Conservation (phyloP, 805 yeast genomes). For the Pichia gijzeniarum region DNA sequence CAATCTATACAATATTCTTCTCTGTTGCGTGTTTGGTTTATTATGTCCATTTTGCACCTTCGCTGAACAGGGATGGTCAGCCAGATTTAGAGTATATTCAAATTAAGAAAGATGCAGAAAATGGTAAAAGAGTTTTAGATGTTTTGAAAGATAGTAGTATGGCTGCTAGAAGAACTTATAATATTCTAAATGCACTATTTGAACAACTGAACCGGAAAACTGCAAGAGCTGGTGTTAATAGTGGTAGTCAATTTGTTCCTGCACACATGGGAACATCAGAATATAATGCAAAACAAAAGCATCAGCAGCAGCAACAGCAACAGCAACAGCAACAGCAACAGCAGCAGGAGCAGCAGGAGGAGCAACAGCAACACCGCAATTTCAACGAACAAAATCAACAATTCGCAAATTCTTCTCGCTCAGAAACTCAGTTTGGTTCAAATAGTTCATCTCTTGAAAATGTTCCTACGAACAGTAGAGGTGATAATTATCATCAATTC, state of each 20-base stretch:
- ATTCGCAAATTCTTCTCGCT: background rate
- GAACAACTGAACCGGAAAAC: slow-evolving; percentile 73
- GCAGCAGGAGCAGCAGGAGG: background rate
- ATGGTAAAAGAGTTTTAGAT: slow-evolving; percentile 70
- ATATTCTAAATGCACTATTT: slow-evolving; percentile 70
- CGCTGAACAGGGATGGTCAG: slow-evolving; percentile 30
- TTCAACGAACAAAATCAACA: too few relatives aligned
- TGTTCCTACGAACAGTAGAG: background rate
- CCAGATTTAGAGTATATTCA: slow-evolving; percentile 47
- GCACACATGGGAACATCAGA: slow-evolving; percentile 11
- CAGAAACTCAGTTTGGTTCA: background rate
- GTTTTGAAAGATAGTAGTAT: slow-evolving; percentile 64
- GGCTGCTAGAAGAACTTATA: slow-evolving; percentile 77
- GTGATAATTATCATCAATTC: background rate
- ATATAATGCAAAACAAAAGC: slow-evolving; percentile 2
- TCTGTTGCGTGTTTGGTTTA: slow-evolving; percentile 82
- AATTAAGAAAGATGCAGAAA: slow-evolving; percentile 69
- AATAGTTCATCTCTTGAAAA: too few relatives aligned
- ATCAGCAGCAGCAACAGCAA: slow-evolving; percentile 10
- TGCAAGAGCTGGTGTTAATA: slow-evolving; percentile 34
- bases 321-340: slow-evolving; percentile 2
- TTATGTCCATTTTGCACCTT: slow-evolving; percentile 54
- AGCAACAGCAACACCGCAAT: background rate
- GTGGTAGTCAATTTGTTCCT: slow-evolving; percentile 7
- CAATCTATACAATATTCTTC: slow-evolving; percentile 82